These are phyloP conservation scores for Pyropia yezoensis DNA, from an alignment of 23 red algal genomes.

Conservation along the genomic window DNA sequence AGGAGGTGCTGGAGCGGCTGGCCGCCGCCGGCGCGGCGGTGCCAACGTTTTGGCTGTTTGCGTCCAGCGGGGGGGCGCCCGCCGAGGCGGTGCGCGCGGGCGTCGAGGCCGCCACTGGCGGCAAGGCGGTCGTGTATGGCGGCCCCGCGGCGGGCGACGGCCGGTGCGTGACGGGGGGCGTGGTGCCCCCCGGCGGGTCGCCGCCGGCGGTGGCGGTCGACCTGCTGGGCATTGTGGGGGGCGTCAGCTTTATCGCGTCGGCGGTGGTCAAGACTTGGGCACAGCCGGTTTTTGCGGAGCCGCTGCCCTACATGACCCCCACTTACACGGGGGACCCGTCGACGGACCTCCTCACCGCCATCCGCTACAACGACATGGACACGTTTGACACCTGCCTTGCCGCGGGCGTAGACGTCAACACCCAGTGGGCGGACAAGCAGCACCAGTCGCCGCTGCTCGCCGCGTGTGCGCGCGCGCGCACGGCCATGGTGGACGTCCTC, in stretches of 20 bases:
- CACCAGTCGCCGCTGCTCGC: constrained; percentile 67
- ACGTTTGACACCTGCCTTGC: constrained; percentile 33
- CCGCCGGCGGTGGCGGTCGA: neutral
- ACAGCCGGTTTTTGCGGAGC: constrained; percentile 43
- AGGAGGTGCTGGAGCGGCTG: neutral
- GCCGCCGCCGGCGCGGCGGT: neutral
- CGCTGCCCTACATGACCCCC: constrained; percentile 44
- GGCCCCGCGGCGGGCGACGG: constrained; percentile 17
- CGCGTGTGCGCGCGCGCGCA: constrained; percentile 35
- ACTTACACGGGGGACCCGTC: constrained; percentile 24
- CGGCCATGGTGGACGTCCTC: constrained; percentile 39
- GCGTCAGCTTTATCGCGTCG: constrained; percentile 35
- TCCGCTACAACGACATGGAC: constrained; percentile 67
- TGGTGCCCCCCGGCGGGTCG: constrained; percentile 6
- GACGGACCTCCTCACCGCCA: constrained; percentile 45
- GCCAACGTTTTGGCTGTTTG: constrained; percentile 18
- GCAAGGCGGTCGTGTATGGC: constrained; percentile 38
- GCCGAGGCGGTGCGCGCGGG: constrained; percentile 19
- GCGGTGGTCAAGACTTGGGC: constrained; percentile 64
- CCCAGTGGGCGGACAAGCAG: constrained; percentile 61
- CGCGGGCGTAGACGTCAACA: constrained; percentile 25
- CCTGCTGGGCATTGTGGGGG: constrained; percentile 11
- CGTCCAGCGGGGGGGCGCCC: constrained; percentile 7
- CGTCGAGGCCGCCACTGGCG: constrained; percentile 16
- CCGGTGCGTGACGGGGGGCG: constrained; percentile 5